Base-by-base conservation (phyloP, 495 filamentous ascomycete species). In the Neurospora terricola region DNA sequence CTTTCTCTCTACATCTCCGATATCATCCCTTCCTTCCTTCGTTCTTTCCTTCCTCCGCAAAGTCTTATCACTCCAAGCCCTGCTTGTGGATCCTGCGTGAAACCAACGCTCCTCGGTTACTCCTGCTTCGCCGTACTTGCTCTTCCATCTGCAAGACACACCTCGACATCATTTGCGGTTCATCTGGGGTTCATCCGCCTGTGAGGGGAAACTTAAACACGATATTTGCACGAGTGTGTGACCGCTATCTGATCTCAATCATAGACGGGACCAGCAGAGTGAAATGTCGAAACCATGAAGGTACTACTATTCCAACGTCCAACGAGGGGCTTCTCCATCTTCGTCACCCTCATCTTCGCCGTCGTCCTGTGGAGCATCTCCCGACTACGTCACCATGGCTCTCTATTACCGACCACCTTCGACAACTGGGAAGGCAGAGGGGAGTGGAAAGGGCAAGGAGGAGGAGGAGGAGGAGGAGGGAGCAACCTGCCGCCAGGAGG, bases 251-350 rank as follows among this genome's bases (percentile, higher is more conserved):
- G 18, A 12, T n/a, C 14, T 3, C 10, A 6, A 30, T 34, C 23
- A 30, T n/a, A 36, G 12, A n/a, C n/a, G n/a, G n/a, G n/a, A 27
- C 70, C 21, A 71, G 30, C 27, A 48, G 39, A 36, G 0, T 37
- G 18, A 38, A 72, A 72, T 62, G 54, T 62, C 54, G 30, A 72
- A 38, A 54, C 73, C 37, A 72, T 77, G 54, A 70, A 72, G 48
- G 74, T 72, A 54, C 76, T 71, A 68, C 37, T 74, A 30, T 71
- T 70, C 0, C 75, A 75, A 37, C 76, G 78, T 43, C 71, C 74
- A 69, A 62, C 74, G n/a, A 74, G 74, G 54, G 66, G 69, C 40
- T 71, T 73, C 23, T 76, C 76, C 42, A 37, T 79, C 43, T 54
- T 81, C 9, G 42, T 72, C 21, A 68, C 59, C 18, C 9, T 78